These are phyloP conservation scores for Solanum chmielewskii DNA, from an alignment of 257 asterid species.

Conservation along the genomic window DNA sequence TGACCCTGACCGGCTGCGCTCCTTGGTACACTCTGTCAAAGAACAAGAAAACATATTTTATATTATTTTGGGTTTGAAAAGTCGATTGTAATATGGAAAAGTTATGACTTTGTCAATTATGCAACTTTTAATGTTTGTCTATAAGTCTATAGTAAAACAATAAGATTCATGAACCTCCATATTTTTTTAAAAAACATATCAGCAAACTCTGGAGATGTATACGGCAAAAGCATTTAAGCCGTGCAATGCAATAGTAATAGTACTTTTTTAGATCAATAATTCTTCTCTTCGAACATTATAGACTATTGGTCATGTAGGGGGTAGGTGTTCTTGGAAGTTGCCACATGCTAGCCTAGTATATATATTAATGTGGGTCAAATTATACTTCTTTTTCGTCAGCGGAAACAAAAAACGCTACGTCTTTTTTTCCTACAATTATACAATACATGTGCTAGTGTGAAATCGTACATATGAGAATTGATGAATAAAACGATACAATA, in stretches of 20 bases:
- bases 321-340: background rate
- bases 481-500: background rate
- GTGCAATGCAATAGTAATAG: background rate
- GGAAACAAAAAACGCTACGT: background rate
- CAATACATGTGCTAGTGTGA: background rate
- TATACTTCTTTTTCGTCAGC: background rate
- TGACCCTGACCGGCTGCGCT: background rate
- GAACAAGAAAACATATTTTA: background rate
- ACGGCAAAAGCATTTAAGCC: constrained; percentile 1
- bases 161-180: background rate
- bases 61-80: background rate
- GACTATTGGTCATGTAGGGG: background rate
- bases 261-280: background rate
- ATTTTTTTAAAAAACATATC: background rate
- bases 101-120: background rate
- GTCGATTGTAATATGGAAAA: constrained; percentile 5
- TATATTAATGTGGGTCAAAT: background rate
- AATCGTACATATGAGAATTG: background rate
- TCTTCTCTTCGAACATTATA: background rate
- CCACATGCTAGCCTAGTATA: background rate
- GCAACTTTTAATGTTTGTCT: background rate
- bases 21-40: background rate
- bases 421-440: background rate
- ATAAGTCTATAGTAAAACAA: background rate
- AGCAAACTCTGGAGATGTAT: background rate